These are phyloP conservation scores for Sugiyamaella valdiviana DNA, from an alignment of 805 yeast genomes.

Conservation along the genomic window DNA sequence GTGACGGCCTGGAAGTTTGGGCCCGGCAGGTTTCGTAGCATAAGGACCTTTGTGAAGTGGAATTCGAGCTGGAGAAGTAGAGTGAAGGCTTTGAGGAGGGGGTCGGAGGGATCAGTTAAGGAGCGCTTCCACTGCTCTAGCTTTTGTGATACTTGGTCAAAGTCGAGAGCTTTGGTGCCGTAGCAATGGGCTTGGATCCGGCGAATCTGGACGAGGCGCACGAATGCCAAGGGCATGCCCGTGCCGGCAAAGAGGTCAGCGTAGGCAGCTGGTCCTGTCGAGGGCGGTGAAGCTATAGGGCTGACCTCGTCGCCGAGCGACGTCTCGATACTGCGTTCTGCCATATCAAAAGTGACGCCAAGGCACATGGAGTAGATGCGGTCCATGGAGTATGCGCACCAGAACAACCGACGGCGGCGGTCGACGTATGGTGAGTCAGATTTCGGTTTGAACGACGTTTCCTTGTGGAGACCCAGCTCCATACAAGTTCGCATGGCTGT, in stretches of 20 bases:
- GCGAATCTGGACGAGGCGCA: background rate
- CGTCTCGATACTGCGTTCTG: conserved; percentile 12
- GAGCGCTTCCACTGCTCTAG: background rate
- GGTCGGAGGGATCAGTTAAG: background rate
- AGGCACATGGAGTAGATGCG: conserved; percentile 8
- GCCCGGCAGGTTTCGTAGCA: conserved; percentile 33
- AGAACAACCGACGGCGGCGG: conserved; percentile 7
- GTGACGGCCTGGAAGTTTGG: background rate
- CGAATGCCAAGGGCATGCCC: background rate
- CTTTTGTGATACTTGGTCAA: background rate
- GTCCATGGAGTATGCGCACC: conserved; percentile 11
- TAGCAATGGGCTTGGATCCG: conserved; percentile 1
- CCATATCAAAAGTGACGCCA: conserved; percentile 10
- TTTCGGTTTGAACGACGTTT: conserved; percentile 3
- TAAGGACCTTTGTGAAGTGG: conserved; percentile 2
- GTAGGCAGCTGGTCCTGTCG: background rate
- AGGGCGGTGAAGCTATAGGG: background rate
- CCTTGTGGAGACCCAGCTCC: conserved; percentile 14
- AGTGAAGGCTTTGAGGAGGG: background rate
- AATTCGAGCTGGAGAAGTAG: conserved; percentile 3
- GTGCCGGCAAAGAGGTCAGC: background rate
- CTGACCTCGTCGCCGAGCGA: background rate
- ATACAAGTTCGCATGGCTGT: conserved; percentile 11
- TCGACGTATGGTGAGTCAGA: conserved; percentile 1
- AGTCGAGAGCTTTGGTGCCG: background rate